Conservation (phyloP, 2,329 filamentous ascomycete genomes). For the Pestalotiopsis sp. region DNA sequence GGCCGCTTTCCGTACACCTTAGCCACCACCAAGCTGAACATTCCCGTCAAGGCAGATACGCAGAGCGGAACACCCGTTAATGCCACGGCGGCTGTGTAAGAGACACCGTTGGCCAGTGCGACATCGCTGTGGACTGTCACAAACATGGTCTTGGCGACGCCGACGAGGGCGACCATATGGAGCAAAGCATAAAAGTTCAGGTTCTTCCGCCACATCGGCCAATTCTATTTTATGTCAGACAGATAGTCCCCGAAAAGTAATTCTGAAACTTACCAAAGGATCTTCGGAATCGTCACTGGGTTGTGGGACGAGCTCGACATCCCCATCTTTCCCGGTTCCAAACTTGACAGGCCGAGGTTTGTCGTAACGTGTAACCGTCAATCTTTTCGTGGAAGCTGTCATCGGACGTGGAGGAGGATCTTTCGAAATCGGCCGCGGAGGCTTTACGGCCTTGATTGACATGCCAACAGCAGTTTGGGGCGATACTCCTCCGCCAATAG, state of each 20-base stretch:
- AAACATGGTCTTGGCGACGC: constrained; percentile 58
- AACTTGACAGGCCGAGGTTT: constrained; percentile 48
- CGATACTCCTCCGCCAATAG: not conserved
- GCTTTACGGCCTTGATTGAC: constrained; percentile 12
- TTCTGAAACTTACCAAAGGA: constrained; percentile 48
- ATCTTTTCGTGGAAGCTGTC: constrained; percentile 37
- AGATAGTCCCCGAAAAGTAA: not conserved
- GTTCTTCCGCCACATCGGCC: constrained; percentile 58
- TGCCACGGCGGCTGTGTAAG: constrained; percentile 50
- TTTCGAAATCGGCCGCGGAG: constrained; percentile 24
- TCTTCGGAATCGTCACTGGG: constrained; percentile 58
- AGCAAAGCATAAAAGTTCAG: constrained; percentile 51
- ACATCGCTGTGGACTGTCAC: constrained; percentile 50
- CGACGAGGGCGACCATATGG: constrained; percentile 47
- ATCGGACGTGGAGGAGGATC: constrained; percentile 26
- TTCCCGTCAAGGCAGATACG: constrained; percentile 48
- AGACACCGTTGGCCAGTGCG: constrained; percentile 43
- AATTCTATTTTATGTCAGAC: constrained; percentile 46
- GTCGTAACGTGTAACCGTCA: constrained; percentile 37
- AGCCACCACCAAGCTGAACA: constrained; percentile 44
- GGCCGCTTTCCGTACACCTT: constrained; percentile 56
- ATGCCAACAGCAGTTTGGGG: constrained; percentile 18
- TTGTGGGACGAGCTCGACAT: constrained; percentile 54
- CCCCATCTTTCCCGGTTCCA: constrained; percentile 44
- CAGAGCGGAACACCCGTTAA: constrained; percentile 58